phyloP scores from a whole-genome alignment of 2,329 filamentous ascomycete species.

The Gnomoniopsis smithogilvyi region DNA sequence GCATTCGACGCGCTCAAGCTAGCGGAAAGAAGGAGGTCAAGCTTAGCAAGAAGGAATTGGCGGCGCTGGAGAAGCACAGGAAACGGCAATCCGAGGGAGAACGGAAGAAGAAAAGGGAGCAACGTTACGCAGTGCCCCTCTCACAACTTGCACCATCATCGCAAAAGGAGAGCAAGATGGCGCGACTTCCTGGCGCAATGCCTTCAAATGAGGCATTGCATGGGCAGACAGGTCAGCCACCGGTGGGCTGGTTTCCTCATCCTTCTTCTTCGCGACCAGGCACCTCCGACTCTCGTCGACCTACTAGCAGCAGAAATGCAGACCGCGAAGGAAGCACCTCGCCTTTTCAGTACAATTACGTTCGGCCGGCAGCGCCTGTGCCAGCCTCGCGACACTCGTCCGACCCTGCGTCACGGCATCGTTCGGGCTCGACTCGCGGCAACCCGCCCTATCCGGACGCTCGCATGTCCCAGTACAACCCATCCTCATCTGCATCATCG shows the following conservation, averaged over 20 bases:
- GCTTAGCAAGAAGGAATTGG: slow-evolving; percentile 75
- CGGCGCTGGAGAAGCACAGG: slow-evolving; percentile 68
- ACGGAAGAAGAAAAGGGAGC: slow-evolving; percentile 36
- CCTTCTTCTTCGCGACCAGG: slow-evolving; percentile 29
- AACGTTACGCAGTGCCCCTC: slow-evolving; percentile 51
- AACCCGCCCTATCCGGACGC: slow-evolving; percentile 30
- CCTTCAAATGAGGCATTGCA: slow-evolving; percentile 35
- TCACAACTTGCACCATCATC: slow-evolving; percentile 45
- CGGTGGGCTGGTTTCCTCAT: slow-evolving; percentile 50
- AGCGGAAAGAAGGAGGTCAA: slow-evolving; percentile 77
- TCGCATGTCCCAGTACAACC: slow-evolving; percentile 23
- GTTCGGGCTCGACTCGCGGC: slow-evolving; percentile 27
- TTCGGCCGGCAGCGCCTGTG: slow-evolving; percentile 28
- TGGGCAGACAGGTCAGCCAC: slow-evolving; percentile 36
- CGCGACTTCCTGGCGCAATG: slow-evolving; percentile 29
- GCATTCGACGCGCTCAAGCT: slow-evolving; percentile 74
- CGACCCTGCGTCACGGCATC: slow-evolving; percentile 36
- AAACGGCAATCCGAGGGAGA: slow-evolving; percentile 49
- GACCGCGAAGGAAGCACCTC: slow-evolving; percentile 29
- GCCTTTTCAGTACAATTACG: slow-evolving; percentile 45
- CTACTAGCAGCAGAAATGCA: slow-evolving; percentile 34
- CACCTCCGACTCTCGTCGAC: slow-evolving; percentile 36
- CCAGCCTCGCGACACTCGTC: slow-evolving; percentile 40
- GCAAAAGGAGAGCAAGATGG: slow-evolving; percentile 32
- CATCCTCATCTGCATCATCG: slow-evolving; percentile 27